Evolutionary conservation across 2,329 filamentous ascomycete genomes (phyloP).

Genomic region (Cercospora zeina): DNA sequence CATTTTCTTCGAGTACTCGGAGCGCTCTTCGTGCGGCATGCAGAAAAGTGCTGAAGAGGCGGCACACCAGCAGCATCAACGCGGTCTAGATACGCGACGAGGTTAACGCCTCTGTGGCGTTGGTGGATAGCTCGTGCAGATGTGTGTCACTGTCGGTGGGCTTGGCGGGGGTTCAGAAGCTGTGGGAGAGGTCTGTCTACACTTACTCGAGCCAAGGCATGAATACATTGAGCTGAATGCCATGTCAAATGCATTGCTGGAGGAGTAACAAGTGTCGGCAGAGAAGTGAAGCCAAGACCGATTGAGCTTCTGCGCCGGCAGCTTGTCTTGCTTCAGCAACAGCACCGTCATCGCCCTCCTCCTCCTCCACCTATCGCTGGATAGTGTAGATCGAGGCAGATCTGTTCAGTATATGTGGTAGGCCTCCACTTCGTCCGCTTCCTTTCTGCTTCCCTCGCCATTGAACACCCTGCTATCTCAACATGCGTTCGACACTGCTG

Average conservation of each 20-base stretch:
- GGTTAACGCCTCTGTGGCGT: no score
- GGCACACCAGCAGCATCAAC: no score
- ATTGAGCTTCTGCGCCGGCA: constrained; percentile 11
- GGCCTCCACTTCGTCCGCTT: background rate
- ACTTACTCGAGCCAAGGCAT: background rate
- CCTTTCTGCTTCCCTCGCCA: background rate
- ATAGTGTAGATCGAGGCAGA: constrained; percentile 38
- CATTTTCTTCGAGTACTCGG: no score
- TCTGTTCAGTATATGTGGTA: background rate
- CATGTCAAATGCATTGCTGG: background rate
- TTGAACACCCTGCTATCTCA: background rate
- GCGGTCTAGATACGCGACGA: no score
- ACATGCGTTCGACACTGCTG: constrained; percentile 28
- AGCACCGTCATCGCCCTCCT: constrained; percentile 12
- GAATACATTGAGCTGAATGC: background rate
- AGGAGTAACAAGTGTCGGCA: background rate
- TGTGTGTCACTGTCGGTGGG: no score
- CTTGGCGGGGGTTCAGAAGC: no score
- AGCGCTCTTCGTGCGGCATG: no score
- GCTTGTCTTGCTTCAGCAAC: constrained; percentile 17
- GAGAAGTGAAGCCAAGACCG: background rate
- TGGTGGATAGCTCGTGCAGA: no score
- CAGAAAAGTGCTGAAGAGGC: no score
- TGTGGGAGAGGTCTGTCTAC: no score
- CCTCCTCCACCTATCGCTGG: constrained; percentile 28